Evolutionary conservation across 2,329 filamentous ascomycete species (phyloP), one percentile per base, ranked within the genome.

Genomic region (Nemania sp.): DNA sequence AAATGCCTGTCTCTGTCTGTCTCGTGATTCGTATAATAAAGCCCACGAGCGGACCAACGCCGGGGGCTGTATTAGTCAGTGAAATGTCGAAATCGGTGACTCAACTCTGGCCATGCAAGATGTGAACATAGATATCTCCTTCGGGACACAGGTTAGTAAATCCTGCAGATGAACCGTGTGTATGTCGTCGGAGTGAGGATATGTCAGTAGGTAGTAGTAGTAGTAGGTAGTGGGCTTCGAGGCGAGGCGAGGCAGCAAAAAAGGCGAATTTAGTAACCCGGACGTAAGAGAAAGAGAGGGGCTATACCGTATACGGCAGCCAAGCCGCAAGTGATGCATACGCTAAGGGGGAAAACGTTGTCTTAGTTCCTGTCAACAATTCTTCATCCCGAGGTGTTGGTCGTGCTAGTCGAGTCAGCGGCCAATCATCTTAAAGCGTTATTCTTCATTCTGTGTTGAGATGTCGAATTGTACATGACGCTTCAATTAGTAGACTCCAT

Each of bases 311-410:
- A 74, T 72, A 15, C 2, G 66, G 74, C 66, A 74, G 74, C 74
- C 74, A 75, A 76, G 74, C 71, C 62, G 47, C 74, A 75, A 63
- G 51, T 70, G 10, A 35, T 75, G 70, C 74, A 75, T 73, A 43
- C 26, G 20, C 49, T 38, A 45, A 27, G 20, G 20, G 6, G 10
- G 20, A 53, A 53, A 53, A 5, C 22, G n/a, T 52, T 3, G 10
- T 26, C 22, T 26, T 27, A 18, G 13, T 5, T 24, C 20, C 43
- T 41, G 35, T 41, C 13, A 47, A 22, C 52, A 29, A 6, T 51
- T 24, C 32, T 55, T 45, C 22, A 38, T 45, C 29, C 38, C 38
- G 8, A 24, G 35, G 32, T 45, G 29, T 56, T 27, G 8, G 41
- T 56, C 5, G 32, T 45, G 29, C 51, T 27, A 15, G 41, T 56